Evolutionary conservation across 2,329 filamentous ascomycete genomes (phyloP).

Genomic region (Fusarium buharicum): DNA sequence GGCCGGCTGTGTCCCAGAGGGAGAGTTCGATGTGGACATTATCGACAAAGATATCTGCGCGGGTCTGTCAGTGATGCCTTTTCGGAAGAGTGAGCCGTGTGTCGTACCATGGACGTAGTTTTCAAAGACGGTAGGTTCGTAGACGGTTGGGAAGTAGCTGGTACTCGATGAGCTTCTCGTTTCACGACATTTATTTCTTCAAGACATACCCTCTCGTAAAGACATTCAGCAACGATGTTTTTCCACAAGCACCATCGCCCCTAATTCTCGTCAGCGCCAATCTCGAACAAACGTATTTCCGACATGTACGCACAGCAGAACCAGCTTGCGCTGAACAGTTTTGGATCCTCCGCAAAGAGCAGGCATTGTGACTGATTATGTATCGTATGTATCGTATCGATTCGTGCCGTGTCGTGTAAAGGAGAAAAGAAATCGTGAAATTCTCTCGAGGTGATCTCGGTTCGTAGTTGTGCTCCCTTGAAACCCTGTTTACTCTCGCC

Average conservation of each 20-base stretch:
- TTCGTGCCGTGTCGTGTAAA: neutral
- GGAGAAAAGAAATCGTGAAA: constrained; percentile 6
- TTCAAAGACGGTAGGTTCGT: constrained; percentile 98
- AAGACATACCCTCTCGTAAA: constrained; percentile 89
- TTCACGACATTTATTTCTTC: neutral
- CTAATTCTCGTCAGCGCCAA: constrained; percentile 56
- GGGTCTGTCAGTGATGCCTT: constrained; percentile 11
- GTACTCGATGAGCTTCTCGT: constrained; percentile 27
- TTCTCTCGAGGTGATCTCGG: constrained; percentile 29
- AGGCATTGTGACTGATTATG: constrained; percentile 38
- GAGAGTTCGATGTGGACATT: constrained; percentile 96
- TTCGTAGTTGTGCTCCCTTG: constrained; percentile 24
- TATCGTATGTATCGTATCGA: neutral
- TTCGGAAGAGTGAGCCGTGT: neutral
- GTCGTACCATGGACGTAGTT: constrained; percentile 94
- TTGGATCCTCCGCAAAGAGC: constrained; percentile 75
- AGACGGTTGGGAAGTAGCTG: constrained; percentile 97
- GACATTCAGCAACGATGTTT: constrained; percentile 96
- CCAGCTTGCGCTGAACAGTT: constrained; percentile 95
- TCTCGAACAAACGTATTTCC: constrained; percentile 23
- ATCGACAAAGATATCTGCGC: constrained; percentile 94
- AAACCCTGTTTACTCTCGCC: constrained; percentile 2
- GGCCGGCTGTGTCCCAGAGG: constrained; percentile 97
- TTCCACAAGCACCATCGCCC: constrained; percentile 95
- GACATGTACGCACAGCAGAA: constrained; percentile 73